Evolutionary conservation across 352 stramenopile species (phyloP), one percentile per base, ranked within the genome.

Genomic region (Phytophthora brassicae): DNA sequence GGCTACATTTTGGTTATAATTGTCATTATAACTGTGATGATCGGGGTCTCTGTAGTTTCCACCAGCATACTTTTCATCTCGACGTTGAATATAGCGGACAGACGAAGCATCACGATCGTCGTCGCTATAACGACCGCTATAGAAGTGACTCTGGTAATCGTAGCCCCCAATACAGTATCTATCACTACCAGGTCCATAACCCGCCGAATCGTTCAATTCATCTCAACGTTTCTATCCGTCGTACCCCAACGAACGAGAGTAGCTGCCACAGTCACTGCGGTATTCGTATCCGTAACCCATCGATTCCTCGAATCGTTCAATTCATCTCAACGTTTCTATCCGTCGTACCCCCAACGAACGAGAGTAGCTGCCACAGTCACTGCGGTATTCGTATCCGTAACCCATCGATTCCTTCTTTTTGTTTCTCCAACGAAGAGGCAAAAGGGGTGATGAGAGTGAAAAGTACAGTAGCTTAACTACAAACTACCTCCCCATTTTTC

Each of bases 201-300:
- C 56, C 31, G 31, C n/a, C n/a, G n/a, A n/a, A n/a, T n/a, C n/a
- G n/a, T n/a, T n/a, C 8, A 13, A n/a, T n/a, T n/a, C n/a, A n/a
- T n/a, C n/a, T n/a, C n/a, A n/a, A 16, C 48, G 56, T 12, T 4
- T 31, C 8, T 29, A 49, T n/a, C 58, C n/a, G 28, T 41, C 38
- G 28, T 60, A 54, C 13, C 36, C 28, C 41, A 45, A 56, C 14
- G 55, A 49, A 2, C 45, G 56, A 8, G 55, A 62, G 24, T 35
- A 49, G 1, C 24, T 49, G 19, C 26, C 29, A 8, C 16, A 39
- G 24, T 28, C 24, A 16, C 28, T 38, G 17, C 35, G 55, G 35
- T n/a, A 42, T n/a, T 56, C 55, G 33, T 63, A 56, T 16, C 19
- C 44, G 35, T 63, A 63, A 14, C 35, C 56, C 56, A 64, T 64